These are phyloP conservation scores for Peronospora destructor DNA, from an alignment of 352 stramenopile species.

Conservation along the genomic window DNA sequence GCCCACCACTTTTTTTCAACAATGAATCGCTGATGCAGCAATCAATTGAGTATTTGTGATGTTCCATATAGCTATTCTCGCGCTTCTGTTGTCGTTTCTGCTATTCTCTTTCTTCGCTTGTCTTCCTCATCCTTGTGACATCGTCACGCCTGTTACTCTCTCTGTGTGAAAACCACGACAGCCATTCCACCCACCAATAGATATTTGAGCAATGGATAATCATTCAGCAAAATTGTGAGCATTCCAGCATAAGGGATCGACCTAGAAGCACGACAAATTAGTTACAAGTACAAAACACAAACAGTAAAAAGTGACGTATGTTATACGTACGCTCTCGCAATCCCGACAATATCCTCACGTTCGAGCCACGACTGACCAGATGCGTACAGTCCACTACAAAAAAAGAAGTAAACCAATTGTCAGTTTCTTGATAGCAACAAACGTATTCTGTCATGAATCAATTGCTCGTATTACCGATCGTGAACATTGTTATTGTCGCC, in stretches of 20 bases:
- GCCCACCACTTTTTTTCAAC: slow-evolving; percentile 13
- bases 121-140: not conserved
- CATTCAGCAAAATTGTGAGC: slow-evolving; percentile 98
- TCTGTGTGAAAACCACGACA: slow-evolving; percentile 74
- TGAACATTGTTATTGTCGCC: slow-evolving; percentile 99
- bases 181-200: slow-evolving; percentile 72
- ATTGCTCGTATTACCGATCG: slow-evolving; percentile 66
- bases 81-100: not conserved
- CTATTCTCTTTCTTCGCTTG: not conserved
- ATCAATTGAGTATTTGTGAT: slow-evolving; percentile 27
- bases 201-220: slow-evolving; percentile 97
- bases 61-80: not conserved
- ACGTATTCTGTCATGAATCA: too few species aligned
- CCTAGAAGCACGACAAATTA: slow-evolving; percentile 25
- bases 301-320: not conserved
- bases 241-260: slow-evolving; percentile 97
- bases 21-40: slow-evolving; percentile 30
- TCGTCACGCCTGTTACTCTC: slow-evolving; percentile 39
- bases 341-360: slow-evolving; percentile 96
- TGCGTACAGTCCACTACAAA: slow-evolving; percentile 89
- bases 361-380: slow-evolving; percentile 97
- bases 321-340: slow-evolving; percentile 82
- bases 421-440: too few species aligned
- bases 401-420: not conserved
- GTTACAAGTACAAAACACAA: slow-evolving; percentile 1